A percentile compares a stretch with the other conserved stretches of the same genome.
These are phyloP conservation scores for Ananas comosus DNA, from an alignment of 176 grass and related monocot genomes.

Conservation along the genomic window DNA sequence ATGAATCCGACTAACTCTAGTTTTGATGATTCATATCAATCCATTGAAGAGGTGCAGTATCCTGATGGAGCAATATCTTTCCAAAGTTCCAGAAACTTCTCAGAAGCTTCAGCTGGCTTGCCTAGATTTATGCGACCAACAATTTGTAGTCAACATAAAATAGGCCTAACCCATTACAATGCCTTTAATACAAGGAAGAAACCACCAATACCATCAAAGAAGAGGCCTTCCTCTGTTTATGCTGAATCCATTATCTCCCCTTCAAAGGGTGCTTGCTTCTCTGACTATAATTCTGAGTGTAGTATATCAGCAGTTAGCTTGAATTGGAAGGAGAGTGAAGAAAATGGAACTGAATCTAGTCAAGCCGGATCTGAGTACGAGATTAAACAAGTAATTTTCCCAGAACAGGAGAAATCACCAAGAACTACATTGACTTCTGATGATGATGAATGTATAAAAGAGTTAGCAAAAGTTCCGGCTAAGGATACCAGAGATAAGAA, in stretches of 20 bases:
- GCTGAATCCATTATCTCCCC: slow-evolving; percentile 67
- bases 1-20: slow-evolving; percentile 19
- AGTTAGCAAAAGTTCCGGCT: slow-evolving; percentile 28
- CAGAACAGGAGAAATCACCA: slow-evolving; percentile 46
- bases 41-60: slow-evolving; percentile 39
- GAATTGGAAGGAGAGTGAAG: slow-evolving; percentile 30
- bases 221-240: slow-evolving; percentile 68
- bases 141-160: slow-evolving; percentile 61
- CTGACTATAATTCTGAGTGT: slow-evolving; percentile 71
- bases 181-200: slow-evolving; percentile 34
- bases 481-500: slow-evolving; percentile 27
- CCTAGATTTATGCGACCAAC: slow-evolving; percentile 93
- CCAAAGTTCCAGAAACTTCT: slow-evolving; percentile 25
- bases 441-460: slow-evolving; percentile 25
- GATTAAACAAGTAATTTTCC: slow-evolving; percentile 76
- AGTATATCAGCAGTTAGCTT: slow-evolving; percentile 61
- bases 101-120: slow-evolving; percentile 33
- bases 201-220: slow-evolving; percentile 45
- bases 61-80: slow-evolving; percentile 26
- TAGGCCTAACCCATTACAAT: slow-evolving; percentile 32
- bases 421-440: slow-evolving; percentile 30
- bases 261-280: slow-evolving; percentile 52
- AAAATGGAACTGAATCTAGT: slow-evolving; percentile 46
- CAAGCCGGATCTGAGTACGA: slow-evolving; percentile 57
- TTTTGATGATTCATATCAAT: slow-evolving; percentile 25